These are phyloP conservation scores for Bondarzewia mesenterica DNA, from an alignment of 1,284 basidiomycete species.

Conservation along the genomic window DNA sequence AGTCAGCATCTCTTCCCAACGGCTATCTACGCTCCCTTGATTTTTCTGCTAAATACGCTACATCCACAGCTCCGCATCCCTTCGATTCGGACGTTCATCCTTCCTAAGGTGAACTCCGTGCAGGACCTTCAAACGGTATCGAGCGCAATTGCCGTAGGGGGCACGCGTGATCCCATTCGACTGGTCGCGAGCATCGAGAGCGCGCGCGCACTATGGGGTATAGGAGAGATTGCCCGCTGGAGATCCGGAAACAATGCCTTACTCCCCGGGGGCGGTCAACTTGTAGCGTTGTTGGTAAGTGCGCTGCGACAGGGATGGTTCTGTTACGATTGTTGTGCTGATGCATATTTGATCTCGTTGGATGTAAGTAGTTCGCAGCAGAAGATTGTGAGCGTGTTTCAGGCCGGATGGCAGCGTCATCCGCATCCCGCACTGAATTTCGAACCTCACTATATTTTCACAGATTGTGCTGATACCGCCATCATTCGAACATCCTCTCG, in stretches of 20 bases:
- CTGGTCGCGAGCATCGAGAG: constrained; percentile 79
- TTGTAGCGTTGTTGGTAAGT: constrained; percentile 51
- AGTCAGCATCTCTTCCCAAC: constrained; percentile 32
- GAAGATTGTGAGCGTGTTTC: constrained; percentile 68
- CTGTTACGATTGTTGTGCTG: constrained; percentile 3
- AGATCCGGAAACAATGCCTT: constrained; percentile 31
- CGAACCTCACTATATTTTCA: neutral
- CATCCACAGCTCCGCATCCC: constrained; percentile 17
- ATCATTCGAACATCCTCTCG: constrained; percentile 74
- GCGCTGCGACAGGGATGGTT: neutral
- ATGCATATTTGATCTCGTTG: neutral
- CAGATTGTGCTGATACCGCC: constrained; percentile 81
- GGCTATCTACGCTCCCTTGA: no score
- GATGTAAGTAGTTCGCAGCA: constrained; percentile 64
- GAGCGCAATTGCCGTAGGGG: constrained; percentile 27
- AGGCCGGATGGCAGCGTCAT: no score
- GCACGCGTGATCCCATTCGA: constrained; percentile 33
- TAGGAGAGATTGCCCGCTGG: constrained; percentile 63
- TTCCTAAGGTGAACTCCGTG: constrained; percentile 74
- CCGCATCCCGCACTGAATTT: neutral
- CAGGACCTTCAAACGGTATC: constrained; percentile 62
- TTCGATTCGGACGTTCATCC: constrained; percentile 53
- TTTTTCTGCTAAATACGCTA: neutral
- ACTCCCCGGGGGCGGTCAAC: constrained; percentile 43
- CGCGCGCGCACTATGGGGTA: constrained; percentile 53